phyloP scores from a whole-genome alignment of 805 yeast species.

The Nematodospora valgi region DNA sequence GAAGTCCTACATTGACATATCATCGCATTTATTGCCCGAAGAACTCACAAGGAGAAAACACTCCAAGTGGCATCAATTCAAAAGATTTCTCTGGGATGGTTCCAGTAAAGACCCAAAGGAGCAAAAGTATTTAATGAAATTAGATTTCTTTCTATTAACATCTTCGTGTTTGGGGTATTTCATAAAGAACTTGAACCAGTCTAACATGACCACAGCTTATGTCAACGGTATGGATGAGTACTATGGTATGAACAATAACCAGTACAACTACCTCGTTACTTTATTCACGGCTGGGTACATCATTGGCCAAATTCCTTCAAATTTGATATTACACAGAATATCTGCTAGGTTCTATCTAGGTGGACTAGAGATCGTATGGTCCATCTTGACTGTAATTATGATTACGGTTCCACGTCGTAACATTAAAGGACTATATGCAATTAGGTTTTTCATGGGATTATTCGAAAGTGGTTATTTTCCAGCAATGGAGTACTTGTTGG shows the following conservation, averaged over 20 bases:
- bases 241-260: conserved; percentile 37
- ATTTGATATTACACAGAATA: conserved; percentile 30
- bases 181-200: conserved; percentile 41
- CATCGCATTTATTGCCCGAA: too few relatives aligned
- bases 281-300: conserved; percentile 51
- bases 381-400: conserved; percentile 24
- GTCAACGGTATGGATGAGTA: conserved; percentile 47
- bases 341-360: conserved; percentile 36
- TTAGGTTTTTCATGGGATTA: conserved; percentile 41
- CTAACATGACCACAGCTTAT: conserved; percentile 43
- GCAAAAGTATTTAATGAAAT: conserved; percentile 28
- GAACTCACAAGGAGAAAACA: too few relatives aligned
- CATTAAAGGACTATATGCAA: conserved; percentile 21
- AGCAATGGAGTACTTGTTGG: conserved; percentile 51
- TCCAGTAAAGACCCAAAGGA: conserved; percentile 36
- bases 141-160: conserved; percentile 47
- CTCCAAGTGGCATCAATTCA: conserved; percentile 20
- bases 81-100: conserved; percentile 34
- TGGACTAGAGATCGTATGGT: conserved; percentile 32
- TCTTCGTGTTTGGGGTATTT: conserved; percentile 54
- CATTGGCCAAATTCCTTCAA: conserved; percentile 50
- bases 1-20: too few relatives aligned
- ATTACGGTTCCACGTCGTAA: conserved; percentile 18
- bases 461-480: conserved; percentile 53
- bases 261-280: conserved; percentile 43